Evolutionary conservation across 306 rosid species (phyloP), one percentile per base, ranked within the genome.

Genomic region (Dalbergia oliveri): DNA sequence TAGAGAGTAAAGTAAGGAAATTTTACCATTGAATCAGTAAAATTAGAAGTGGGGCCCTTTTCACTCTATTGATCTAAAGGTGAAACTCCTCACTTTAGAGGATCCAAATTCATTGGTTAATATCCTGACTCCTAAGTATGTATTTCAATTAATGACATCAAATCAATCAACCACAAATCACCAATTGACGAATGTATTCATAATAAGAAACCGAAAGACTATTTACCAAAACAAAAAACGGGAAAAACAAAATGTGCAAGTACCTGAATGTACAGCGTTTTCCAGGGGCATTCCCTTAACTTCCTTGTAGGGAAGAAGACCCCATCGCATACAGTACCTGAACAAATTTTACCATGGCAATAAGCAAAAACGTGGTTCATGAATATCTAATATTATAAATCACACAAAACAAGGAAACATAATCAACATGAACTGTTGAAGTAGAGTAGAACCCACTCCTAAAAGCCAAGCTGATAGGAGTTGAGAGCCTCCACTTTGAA

Each of bases 241-340:
- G 12, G 12, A 12, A 47, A 51, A 73, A 57, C 35, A 74, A 58
- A 69, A 67, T 31, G 58, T 33, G 16, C 44, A 34, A 64, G 66
- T 50, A 95, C 97, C 97, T 90, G 87, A 66, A 95, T 88, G 58
- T 95, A 95, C 60, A 93, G 86, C 75, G 80, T 87, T 66, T 95
- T 93, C 98, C 98, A 95, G 4, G 97, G 97, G 80, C 94, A 90
- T 65, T 91, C 90, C 69, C 98, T 83, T 44, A 93, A 37, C 87
- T 90, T 91, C 82, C 86, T 87, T 21, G 97, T 85, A 19, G 89
- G 89, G 91, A 18, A 87, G 81, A 64, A 87, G 77, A 85, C 99
- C 98, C 99, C 99, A 95, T 65, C 98, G 88, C 88, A 95, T 86
- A 58, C 93, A 90, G 78, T 95, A 93, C 85, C 99, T 95, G 83